Evolutionary conservation across 441 rosid genomes (phyloP), one percentile per base, ranked within the genome.

Genomic region (Gossypium aridum): DNA sequence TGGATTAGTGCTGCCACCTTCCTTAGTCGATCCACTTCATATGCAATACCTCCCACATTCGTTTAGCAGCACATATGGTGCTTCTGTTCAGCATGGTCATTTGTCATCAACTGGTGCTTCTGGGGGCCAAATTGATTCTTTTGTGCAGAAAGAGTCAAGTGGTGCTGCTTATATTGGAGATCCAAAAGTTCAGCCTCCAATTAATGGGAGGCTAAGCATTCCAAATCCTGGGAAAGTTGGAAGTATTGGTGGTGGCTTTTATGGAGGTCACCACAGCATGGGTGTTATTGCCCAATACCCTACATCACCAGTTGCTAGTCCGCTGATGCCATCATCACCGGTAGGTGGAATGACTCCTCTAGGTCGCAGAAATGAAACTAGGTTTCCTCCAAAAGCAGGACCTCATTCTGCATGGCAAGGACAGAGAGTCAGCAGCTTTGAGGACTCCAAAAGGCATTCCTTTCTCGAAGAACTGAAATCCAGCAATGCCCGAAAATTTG

Each of bases 401-500:
- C 74, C 82, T 10, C 85, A 88, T 78, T 80, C 88, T 80, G 85
- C 87, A 69, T 88, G 91, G 92, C 94, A 87, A 83, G 91, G 90
- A 68, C 87, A 75, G 76, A 84, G 89, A 81, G 88, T 77, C 62
- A 82, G 71, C 79, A 83, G 75, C 70, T 75, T 76, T 51, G 90
- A 85, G 73, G 91, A 90, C 80, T 56, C 83, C 20, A 90, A 86
- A 65, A 82, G 87, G 61, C 91, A 81, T 84, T 85, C 90, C 61
- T 90, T 88, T 81, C 92, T 90, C 28, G 94, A 90, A 79, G 94
- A 90, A 77, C 83, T 90, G 62, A 90, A 88, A 81, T 87, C 94
- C 76, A 84, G 84, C 78, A 87, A 81, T 25, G 82, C 90, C 61
- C 85, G 87, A 76, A 90, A 87, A 80, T 83, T 90, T 79, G 91